Evolutionary conservation across 495 filamentous ascomycete genomes (phyloP).

Genomic region (Cenococcum geophilum): DNA sequence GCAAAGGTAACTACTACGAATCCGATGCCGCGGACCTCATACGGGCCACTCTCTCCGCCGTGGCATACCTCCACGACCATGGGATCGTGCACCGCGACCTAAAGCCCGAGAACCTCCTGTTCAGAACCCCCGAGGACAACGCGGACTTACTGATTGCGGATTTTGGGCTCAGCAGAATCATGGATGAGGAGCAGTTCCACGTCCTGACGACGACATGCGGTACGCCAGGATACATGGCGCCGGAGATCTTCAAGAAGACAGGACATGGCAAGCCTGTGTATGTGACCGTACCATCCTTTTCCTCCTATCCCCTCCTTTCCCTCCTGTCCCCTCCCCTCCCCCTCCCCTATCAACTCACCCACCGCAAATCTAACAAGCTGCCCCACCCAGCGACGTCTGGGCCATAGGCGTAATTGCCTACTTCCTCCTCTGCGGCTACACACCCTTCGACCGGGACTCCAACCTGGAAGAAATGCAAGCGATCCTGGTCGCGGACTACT

Average conservation of each 20-base stretch:
- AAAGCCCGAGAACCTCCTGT: constrained; percentile 72
- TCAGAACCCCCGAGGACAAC: constrained; percentile 75
- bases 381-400: constrained; percentile 58
- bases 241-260: constrained; percentile 74
- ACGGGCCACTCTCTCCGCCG: constrained; percentile 89
- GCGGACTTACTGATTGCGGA: constrained; percentile 92
- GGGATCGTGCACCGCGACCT: constrained; percentile 91
- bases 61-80: constrained; percentile 96
- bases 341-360: background rate
- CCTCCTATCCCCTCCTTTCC: background rate
- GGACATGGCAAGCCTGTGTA: constrained; percentile 77
- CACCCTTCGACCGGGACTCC: constrained; percentile 93
- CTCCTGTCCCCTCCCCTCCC: background rate
- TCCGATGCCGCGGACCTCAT: constrained; percentile 93
- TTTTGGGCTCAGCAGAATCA: constrained; percentile 89
- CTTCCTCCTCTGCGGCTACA: constrained; percentile 96
- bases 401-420: constrained; percentile 83
- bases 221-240: constrained; percentile 94
- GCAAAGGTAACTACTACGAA: constrained; percentile 97
- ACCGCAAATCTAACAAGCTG: constrained; percentile 12
- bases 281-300: constrained; percentile 25
- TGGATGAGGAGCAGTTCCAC: constrained; percentile 99
- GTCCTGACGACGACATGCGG: constrained; percentile 96
- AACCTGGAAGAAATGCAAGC: constrained; percentile 99
- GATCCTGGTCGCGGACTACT: constrained; percentile 92